Conservation (phyloP, 2,329 filamentous ascomycete species). For the Aspergillus pseudoterreus region DNA sequence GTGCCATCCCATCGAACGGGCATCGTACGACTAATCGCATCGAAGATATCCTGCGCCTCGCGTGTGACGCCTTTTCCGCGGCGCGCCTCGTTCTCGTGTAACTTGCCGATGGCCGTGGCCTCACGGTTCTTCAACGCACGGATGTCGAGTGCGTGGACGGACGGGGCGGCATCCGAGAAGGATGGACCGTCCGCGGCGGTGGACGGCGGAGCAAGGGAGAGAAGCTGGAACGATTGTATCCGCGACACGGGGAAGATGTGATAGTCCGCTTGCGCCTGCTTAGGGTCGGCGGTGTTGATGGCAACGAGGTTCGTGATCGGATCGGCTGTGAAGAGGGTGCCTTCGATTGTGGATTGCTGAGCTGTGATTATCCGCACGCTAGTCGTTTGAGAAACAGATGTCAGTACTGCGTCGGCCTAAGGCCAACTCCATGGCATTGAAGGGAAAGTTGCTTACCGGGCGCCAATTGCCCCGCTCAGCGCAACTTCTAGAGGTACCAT, state of each 20-base stretch:
- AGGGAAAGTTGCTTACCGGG: constrained; percentile 46
- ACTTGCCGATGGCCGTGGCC: constrained; percentile 52
- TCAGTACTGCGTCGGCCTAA: neutral
- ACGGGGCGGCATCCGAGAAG: constrained; percentile 46
- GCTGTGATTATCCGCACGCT: constrained; percentile 59
- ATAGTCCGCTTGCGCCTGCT: constrained; percentile 50
- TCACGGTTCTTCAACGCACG: constrained; percentile 54
- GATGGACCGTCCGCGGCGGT: constrained; percentile 32
- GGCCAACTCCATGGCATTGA: neutral
- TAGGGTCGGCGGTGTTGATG: constrained; percentile 49
- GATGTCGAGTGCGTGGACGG: constrained; percentile 48
- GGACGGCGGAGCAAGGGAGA: constrained; percentile 39
- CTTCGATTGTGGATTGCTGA: constrained; percentile 53
- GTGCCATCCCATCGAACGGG: constrained; percentile 58
- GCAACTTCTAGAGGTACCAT: constrained; percentile 51
- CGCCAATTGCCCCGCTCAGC: constrained; percentile 59
- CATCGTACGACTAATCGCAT: constrained; percentile 58
- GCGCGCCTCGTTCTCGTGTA: constrained; percentile 56
- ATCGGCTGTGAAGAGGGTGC: constrained; percentile 60
- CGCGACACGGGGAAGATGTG: constrained; percentile 59
- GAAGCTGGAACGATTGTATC: constrained; percentile 55
- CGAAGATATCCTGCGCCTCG: constrained; percentile 62
- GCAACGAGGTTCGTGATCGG: constrained; percentile 59
- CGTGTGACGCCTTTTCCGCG: constrained; percentile 58
- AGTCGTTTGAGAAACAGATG: constrained; percentile 10